phyloP scores from a whole-genome alignment of 371 early-diverging fungal genomes.

The Mortierella sp. region DNA sequence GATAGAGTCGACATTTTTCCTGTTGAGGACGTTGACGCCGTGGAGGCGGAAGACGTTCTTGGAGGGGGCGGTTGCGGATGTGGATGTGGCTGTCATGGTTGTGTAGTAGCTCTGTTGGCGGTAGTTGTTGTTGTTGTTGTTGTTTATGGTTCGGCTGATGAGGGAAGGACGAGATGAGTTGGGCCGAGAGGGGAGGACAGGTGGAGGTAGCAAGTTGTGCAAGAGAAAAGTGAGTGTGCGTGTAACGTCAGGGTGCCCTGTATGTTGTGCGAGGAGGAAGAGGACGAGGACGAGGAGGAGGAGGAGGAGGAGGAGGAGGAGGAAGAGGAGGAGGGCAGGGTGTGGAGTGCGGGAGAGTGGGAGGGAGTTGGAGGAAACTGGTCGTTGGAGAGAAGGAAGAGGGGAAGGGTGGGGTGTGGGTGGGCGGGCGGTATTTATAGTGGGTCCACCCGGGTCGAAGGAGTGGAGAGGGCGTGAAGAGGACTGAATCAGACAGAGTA shows the following conservation, averaged over 20 bases:
- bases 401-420: neutral
- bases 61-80: constrained; percentile 28
- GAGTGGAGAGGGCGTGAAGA: neutral
- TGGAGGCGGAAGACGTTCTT: constrained; percentile 54
- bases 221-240: neutral
- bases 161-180: neutral
- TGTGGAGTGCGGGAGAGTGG: too few relatives aligned
- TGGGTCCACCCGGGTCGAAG: too few relatives aligned
- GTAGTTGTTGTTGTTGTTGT: neutral
- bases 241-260: too few relatives aligned
- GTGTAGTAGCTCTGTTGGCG: neutral
- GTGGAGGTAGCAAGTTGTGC: too few relatives aligned
- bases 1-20: constrained; percentile 52
- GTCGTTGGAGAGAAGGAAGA: too few relatives aligned
- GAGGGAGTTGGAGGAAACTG: too few relatives aligned
- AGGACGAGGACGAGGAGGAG: neutral
- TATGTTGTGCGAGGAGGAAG: neutral
- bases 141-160: neutral
- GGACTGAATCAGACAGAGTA: neutral
- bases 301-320: neutral
- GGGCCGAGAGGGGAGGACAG: neutral
- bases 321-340: neutral
- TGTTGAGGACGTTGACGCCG: constrained; percentile 51
- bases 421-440: constrained; percentile 18
- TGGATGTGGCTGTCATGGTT: constrained; percentile 39